A percentile compares a stretch with the other conserved stretches of the same genome.
These are phyloP conservation scores for Sedum album DNA, from an alignment of 164 flowering plant genomes.

Conservation along the genomic window DNA sequence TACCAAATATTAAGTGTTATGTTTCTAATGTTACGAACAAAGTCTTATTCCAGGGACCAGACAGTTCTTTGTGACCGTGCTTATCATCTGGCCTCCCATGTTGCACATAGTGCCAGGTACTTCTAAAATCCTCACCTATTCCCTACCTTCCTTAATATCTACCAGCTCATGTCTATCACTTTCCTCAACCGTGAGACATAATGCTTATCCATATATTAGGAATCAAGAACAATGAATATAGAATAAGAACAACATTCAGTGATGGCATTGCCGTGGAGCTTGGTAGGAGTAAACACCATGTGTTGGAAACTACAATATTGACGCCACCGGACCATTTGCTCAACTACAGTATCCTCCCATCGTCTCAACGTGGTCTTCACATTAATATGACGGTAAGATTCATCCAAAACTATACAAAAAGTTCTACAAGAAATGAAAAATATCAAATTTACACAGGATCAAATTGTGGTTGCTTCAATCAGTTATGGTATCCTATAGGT, in stretches of 20 bases:
- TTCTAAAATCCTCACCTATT: background rate
- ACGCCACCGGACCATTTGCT: slow-evolving; percentile 17
- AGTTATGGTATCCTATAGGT: no score
- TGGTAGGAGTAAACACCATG: no score
- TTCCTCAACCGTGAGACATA: background rate
- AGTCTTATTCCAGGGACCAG: slow-evolving; percentile 45
- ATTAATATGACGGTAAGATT: no score
- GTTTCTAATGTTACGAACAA: background rate
- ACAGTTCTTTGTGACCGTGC: slow-evolving; percentile 59
- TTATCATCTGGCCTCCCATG: slow-evolving; percentile 73
- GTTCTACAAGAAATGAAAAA: no score
- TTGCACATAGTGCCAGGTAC: slow-evolving; percentile 56
- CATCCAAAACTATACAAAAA: no score
- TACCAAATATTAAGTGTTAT: no score
- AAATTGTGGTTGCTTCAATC: no score
- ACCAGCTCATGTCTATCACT: background rate
- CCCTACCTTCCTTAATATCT: background rate
- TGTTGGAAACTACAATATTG: slow-evolving; percentile 47
- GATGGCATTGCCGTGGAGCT: slow-evolving; percentile 84
- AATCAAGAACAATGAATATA: slow-evolving; percentile 79
- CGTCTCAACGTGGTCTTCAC: no score
- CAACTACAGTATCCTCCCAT: no score
- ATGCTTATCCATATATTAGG: slow-evolving; percentile 33
- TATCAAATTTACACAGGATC: no score
- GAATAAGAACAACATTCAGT: slow-evolving; percentile 90